A percentile compares a stretch with the other conserved stretches of the same genome.
Evolutionary conservation across 2,329 filamentous ascomycete genomes (phyloP).

Genomic region (Zalaria obscura): DNA sequence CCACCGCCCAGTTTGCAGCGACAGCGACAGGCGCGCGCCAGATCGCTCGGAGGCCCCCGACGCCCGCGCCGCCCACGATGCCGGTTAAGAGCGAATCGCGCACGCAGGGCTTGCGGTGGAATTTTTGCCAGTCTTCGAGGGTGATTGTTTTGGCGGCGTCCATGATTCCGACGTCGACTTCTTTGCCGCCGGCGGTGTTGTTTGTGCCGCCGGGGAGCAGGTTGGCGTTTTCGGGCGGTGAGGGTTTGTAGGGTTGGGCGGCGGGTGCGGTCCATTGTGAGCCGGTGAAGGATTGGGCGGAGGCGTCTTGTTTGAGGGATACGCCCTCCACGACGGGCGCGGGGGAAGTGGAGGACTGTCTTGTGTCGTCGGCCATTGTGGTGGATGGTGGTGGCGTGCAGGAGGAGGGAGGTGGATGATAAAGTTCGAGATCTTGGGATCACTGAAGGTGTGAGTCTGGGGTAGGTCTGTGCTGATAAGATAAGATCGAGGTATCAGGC

Average conservation of each 20-base stretch:
- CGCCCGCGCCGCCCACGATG: constrained; percentile 62
- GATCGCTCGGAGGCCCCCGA: constrained; percentile 61
- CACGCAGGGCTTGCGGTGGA: constrained; percentile 72
- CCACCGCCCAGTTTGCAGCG: constrained; percentile 76
- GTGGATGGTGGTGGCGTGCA: not conserved
- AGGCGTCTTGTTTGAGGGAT: constrained; percentile 4
- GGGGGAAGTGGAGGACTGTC: constrained; percentile 12
- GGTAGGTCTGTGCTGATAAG: too few relatives aligned
- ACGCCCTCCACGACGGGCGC: not conserved
- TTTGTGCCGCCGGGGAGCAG: constrained; percentile 41
- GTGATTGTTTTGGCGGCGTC: constrained; percentile 57
- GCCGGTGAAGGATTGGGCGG: constrained; percentile 16
- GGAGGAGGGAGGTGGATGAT: too few relatives aligned
- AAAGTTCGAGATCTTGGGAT: too few relatives aligned
- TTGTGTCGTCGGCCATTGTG: constrained; percentile 32
- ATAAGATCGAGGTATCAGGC: too few relatives aligned
- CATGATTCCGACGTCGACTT: constrained; percentile 35
- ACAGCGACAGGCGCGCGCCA: constrained; percentile 51
- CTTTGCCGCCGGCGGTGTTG: constrained; percentile 48
- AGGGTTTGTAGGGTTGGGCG: constrained; percentile 10
- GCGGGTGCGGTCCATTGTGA: constrained; percentile 17
- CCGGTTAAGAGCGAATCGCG: constrained; percentile 71
- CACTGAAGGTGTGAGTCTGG: too few relatives aligned
- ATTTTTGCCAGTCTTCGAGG: constrained; percentile 51
- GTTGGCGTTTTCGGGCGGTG: constrained; percentile 33